Evolutionary conservation across 2,329 filamentous ascomycete genomes (phyloP).

Genomic region (Phyllosticta capitalensis): DNA sequence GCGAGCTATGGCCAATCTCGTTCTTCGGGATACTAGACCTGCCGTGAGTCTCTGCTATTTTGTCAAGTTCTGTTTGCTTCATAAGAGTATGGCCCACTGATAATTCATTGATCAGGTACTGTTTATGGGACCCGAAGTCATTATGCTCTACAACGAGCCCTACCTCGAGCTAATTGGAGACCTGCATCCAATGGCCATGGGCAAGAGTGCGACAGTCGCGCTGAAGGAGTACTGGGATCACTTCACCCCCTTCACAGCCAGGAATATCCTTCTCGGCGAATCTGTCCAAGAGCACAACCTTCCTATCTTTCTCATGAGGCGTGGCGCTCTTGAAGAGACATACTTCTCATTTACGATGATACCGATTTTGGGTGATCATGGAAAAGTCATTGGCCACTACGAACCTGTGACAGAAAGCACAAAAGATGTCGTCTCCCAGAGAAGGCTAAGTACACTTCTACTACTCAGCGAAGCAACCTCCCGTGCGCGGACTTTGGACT

Average conservation of each 20-base stretch:
- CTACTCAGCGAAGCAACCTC: conserved; percentile 41
- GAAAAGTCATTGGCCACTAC: conserved; percentile 61
- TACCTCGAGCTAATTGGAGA: conserved; percentile 23
- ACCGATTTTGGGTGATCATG: conserved; percentile 59
- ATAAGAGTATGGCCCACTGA: no score
- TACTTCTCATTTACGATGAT: conserved; percentile 74
- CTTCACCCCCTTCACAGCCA: conserved; percentile 18
- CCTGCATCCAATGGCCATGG: conserved; percentile 43
- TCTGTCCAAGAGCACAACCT: conserved; percentile 50
- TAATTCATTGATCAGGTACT: conserved; percentile 4
- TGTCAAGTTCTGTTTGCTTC: no score
- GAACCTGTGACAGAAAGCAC: conserved; percentile 73
- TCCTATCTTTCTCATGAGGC: conserved; percentile 57
- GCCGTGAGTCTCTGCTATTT: conserved; percentile 8
- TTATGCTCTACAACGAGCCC: conserved; percentile 30
- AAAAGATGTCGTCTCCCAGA: conserved; percentile 44
- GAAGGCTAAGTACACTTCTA: conserved; percentile 1
- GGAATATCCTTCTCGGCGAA: conserved; percentile 18
- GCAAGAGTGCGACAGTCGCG: conserved; percentile 53
- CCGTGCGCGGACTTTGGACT: conserved; percentile 55
- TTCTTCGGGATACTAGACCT: conserved; percentile 25
- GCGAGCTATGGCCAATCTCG: conserved; percentile 29
- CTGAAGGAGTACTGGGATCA: conserved; percentile 54
- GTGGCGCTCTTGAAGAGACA: conserved; percentile 62
- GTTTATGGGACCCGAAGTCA: conserved; percentile 34